These are phyloP conservation scores for Starmerella floricola DNA, from an alignment of 805 yeast genomes.

Conservation along the genomic window DNA sequence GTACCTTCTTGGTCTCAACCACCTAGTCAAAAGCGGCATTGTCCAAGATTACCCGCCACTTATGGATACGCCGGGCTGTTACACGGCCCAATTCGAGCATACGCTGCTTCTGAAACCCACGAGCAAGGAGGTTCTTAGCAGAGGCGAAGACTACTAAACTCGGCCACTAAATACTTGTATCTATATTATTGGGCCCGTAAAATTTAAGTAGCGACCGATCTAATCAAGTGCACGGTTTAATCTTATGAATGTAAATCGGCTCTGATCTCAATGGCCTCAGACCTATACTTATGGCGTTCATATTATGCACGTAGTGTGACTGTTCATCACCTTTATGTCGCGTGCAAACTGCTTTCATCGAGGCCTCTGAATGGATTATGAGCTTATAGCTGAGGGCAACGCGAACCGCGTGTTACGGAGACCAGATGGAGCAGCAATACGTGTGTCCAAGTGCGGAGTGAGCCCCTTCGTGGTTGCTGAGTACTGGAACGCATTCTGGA, in stretches of 20 bases:
- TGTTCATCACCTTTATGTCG: not conserved
- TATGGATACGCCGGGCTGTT: conserved; percentile 67
- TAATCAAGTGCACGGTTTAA: too few species aligned
- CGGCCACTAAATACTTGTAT: not conserved
- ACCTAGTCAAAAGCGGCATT: conserved; percentile 72
- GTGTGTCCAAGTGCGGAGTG: conserved; percentile 27
- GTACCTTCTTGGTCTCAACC: conserved; percentile 75
- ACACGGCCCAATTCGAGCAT: conserved; percentile 95
- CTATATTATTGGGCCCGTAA: too few species aligned
- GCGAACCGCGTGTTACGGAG: conserved; percentile 13
- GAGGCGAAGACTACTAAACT: conserved; percentile 78
- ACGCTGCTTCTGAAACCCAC: conserved; percentile 83
- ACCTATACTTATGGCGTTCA: not conserved
- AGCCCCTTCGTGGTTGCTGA: conserved; percentile 32
- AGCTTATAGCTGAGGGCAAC: conserved; percentile 12
- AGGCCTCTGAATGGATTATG: conserved; percentile 2
- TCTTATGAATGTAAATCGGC: too few species aligned
- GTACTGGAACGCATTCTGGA: conserved; percentile 19
- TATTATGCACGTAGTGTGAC: not conserved
- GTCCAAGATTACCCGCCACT: conserved; percentile 92
- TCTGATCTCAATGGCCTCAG: not conserved
- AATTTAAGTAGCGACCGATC: too few species aligned
- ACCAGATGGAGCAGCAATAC: conserved; percentile 11
- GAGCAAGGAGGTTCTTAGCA: conserved; percentile 83
- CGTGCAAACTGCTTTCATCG: not conserved